Evolutionary conservation across 345 rosid genomes (phyloP), one percentile per base, ranked within the genome.

Genomic region (Cochlearia excelsa): DNA sequence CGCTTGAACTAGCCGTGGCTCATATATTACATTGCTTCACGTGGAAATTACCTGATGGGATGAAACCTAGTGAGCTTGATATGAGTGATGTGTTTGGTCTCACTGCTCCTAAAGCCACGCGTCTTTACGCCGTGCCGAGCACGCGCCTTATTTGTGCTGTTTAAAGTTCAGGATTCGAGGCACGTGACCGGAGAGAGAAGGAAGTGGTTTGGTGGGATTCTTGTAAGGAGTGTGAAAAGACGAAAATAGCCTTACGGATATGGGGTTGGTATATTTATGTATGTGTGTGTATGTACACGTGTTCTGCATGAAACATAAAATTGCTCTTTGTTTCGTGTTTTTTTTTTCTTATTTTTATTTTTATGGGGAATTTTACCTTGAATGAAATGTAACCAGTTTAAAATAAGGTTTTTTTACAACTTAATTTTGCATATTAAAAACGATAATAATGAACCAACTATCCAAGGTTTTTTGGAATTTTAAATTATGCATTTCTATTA

Each of bases 1-100:
- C 85, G 3, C 82, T 89, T 41, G 95, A 93, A 0, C 54, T 79
- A 57, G 85, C 87, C 2, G 95, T 89, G 66, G 97, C 86, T 10
- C 78, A 89, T 70, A 67, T 89, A 39, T 80, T 93, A n/a, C 99
- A 93, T 54, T 87, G 84, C 56, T 93, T 93, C 69, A 82, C 80
- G 8, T 93, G 99, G 99, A 87, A 84, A 51, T 69, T 93, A 69
- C 95, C 97, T 1, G 91, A 89, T 47, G 95, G 99, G 34, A 85
- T 85, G 94, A 93, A 93, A 51, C 94, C 99, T 3, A 75, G 82
- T 27, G 95, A 93, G n/a, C 69, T 93, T 38, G 99, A 93, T 63
- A 89, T 82, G 94, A 71, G 51, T 45, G 99, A 92, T 41, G 77
- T 89, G 45, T 89, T 89, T 41, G 99, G 99, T 61, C 99, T 93